These are phyloP conservation scores for Lentinula detonsa DNA, from an alignment of 768 basidiomycete species.

Conservation along the genomic window DNA sequence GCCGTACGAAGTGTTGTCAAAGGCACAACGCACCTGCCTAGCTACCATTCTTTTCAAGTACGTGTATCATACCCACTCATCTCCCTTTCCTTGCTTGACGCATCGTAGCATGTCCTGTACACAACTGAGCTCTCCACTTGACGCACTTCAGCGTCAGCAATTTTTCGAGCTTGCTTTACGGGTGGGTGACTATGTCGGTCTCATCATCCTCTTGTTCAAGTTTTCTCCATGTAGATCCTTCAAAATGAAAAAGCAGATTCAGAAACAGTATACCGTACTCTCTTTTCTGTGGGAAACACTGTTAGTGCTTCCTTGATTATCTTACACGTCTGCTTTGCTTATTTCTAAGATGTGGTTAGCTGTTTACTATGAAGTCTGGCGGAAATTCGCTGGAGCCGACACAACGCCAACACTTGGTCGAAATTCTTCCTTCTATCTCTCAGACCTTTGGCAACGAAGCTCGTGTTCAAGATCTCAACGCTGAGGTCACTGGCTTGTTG, in stretches of 20 bases:
- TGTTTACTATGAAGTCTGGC: constrained; percentile 38
- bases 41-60: constrained; percentile 89
- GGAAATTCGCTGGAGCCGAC: constrained; percentile 27
- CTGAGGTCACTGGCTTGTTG: constrained; percentile 32
- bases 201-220: neutral
- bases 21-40: constrained; percentile 68
- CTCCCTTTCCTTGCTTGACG: constrained; percentile 7
- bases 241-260: constrained; percentile 45
- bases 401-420: constrained; percentile 34
- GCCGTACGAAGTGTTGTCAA: constrained; percentile 52
- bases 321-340: constrained; percentile 1
- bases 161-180: constrained; percentile 24
- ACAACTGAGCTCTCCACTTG: constrained; percentile 35
- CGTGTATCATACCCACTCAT: constrained; percentile 20
- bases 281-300: constrained; percentile 70
- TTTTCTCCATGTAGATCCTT: constrained; percentile 14
- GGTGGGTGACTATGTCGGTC: neutral
- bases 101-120: constrained; percentile 62
- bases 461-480: constrained; percentile 44
- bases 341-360: constrained; percentile 27
- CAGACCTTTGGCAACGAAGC: constrained; percentile 44
- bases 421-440: constrained; percentile 29
- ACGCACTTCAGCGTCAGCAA: constrained; percentile 30
- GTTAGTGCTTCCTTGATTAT: constrained; percentile 30
- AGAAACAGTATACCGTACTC: constrained; percentile 64